A percentile compares a stretch with the other conserved stretches of the same genome.
phyloP scores from a whole-genome alignment of 495 filamentous ascomycete species.

The Talaromyces thailandensis region DNA sequence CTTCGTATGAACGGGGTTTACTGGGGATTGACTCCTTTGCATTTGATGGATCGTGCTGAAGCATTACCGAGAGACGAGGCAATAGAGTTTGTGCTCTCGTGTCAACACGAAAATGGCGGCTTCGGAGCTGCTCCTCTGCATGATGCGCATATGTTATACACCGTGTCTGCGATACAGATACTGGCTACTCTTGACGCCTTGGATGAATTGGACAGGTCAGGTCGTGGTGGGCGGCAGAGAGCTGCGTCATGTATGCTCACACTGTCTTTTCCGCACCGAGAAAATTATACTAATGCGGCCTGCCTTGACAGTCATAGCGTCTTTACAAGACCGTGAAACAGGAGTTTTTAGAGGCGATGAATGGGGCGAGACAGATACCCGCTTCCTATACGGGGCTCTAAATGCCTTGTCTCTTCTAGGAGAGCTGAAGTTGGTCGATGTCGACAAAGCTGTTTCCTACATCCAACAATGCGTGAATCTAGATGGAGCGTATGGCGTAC shows the following conservation, averaged over 20 bases:
- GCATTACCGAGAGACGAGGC: conserved; percentile 73
- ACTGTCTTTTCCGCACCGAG: background rate
- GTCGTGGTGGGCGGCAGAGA: conserved; percentile 55
- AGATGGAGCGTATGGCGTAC: conserved; percentile 86
- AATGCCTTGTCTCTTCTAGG: conserved; percentile 78
- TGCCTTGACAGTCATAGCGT: conserved; percentile 58
- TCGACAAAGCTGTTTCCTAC: conserved; percentile 68
- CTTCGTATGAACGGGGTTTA: conserved; percentile 91
- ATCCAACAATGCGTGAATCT: conserved; percentile 78
- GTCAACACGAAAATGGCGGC: conserved; percentile 77
- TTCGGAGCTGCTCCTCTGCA: conserved; percentile 92
- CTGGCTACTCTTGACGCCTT: conserved; percentile 77
- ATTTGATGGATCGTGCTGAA: conserved; percentile 72
- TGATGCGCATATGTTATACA: conserved; percentile 92
- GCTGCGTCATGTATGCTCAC: conserved; percentile 60
- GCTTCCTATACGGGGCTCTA: conserved; percentile 83
- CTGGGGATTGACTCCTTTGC: conserved; percentile 86
- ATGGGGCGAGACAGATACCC: conserved; percentile 93
- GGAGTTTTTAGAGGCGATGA: conserved; percentile 89
- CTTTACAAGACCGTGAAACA: conserved; percentile 67
- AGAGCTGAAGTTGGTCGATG: conserved; percentile 60
- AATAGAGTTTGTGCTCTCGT: conserved; percentile 86
- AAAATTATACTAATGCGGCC: conserved; percentile 10
- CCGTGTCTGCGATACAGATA: conserved; percentile 87
- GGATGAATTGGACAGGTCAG: conserved; percentile 64